Conservation (phyloP, 768 basidiomycete genomes). For the Podaxis mareebaensis region DNA sequence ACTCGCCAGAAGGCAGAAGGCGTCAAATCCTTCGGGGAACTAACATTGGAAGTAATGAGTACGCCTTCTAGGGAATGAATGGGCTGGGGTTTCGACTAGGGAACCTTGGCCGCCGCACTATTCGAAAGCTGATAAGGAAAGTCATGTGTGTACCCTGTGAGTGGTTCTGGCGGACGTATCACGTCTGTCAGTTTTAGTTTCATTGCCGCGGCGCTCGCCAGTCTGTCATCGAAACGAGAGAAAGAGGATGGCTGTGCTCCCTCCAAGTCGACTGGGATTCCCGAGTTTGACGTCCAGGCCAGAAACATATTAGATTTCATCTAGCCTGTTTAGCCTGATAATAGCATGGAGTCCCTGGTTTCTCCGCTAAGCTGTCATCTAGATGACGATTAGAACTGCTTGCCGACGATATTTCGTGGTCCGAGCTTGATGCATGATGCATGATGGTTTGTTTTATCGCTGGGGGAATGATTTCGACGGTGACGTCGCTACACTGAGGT, state of each 20-base stretch:
- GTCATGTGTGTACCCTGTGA: background rate
- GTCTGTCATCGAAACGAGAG: constrained; percentile 2
- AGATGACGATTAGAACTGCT: no score
- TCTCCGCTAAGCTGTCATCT: no score
- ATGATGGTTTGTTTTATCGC: background rate
- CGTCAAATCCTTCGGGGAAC: constrained; percentile 9
- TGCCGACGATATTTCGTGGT: background rate
- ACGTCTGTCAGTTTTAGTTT: background rate
- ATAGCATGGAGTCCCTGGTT: background rate
- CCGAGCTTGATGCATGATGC: background rate
- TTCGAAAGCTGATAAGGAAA: background rate
- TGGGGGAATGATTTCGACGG: background rate
- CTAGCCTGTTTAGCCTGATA: background rate
- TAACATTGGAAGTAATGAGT: background rate
- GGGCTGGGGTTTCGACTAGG: background rate
- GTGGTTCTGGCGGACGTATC: background rate
- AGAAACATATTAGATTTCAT: background rate
- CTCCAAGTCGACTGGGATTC: background rate
- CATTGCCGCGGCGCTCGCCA: constrained; percentile 2
- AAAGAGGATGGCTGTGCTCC: background rate
- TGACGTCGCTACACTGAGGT: background rate
- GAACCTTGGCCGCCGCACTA: background rate
- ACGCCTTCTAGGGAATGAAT: background rate
- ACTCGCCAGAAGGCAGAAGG: background rate
- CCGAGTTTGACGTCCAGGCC: background rate